Base-by-base conservation (phyloP, 108 stramenopile genomes). In the Skeletonema tropicum region DNA sequence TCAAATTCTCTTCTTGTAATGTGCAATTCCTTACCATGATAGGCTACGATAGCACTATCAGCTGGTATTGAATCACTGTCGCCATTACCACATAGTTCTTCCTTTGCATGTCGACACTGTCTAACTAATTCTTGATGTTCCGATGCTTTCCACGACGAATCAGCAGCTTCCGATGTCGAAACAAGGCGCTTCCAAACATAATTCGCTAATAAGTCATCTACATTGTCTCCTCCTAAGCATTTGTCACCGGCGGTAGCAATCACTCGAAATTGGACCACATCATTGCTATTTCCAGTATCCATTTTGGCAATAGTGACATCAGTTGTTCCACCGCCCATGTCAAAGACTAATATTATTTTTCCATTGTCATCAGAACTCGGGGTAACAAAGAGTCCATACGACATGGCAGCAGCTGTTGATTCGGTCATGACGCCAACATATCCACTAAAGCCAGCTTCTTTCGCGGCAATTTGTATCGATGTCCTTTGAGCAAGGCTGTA, bases 241-340 rank as follows among this genome's bases (percentile, higher is more conserved):
- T 68, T 57, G 65, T 92, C 89, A 6, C 94, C 94, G 9, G 77
- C 68, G 3, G 94, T 91, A 21, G 86, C 83, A 9, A 88, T 25
- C 14, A 95, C 89, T 49, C 73, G 79, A 63, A 90, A 95, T 55
- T 74, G 60, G 4, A 83, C 60, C 5, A 33, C 49, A 45, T 66
- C 45, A 19, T 35, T 67, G 21, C 29, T 41, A 13, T 39, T 68
- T 38, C 57, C 73, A 35, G 46, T 58, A 48, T 71, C 38, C 71
- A 87, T 84, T 29, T 36, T 46, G 10, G 88, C 91, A 61, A 95
- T 86, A 2, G 90, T 92, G 4, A 92, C 88, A 86, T 95, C 94
- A 5, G 94, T 92, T 5, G 94, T 95, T 1, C 94, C 94, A 36
- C 92, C 94, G 33, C 94, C 94, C 90, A 92, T 92, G 61, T 95